Evolutionary conservation across 805 yeast genomes (phyloP).

Genomic region (Yarrowia divulgata): DNA sequence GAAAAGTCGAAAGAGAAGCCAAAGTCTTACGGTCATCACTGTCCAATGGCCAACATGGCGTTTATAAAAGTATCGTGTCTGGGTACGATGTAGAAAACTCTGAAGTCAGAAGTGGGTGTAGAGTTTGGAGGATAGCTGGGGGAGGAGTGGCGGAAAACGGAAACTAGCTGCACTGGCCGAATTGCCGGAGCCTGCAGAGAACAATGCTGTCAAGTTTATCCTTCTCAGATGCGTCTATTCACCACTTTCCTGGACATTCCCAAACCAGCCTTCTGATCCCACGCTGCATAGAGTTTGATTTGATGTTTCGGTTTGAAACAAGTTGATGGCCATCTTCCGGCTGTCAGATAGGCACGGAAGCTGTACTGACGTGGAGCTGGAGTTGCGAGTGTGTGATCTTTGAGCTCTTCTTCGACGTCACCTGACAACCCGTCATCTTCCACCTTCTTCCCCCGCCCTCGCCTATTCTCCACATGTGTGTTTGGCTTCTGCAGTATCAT

Average conservation of each 20-base stretch:
- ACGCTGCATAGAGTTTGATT: too few species aligned
- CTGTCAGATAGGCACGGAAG: too few species aligned
- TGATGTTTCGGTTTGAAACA: too few species aligned
- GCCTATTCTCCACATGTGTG: not conserved
- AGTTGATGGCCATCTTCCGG: too few species aligned
- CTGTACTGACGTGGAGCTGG: too few species aligned
- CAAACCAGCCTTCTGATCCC: too few species aligned
- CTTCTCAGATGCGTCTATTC: not conserved
- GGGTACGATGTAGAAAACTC: constrained; percentile 7
- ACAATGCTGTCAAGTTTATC: not conserved
- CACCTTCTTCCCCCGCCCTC: not conserved
- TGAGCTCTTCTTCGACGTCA: too few species aligned
- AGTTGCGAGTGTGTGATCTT: too few species aligned
- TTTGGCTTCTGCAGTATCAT: constrained; percentile 17
- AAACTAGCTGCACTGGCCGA: not conserved
- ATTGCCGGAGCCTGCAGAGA: not conserved
- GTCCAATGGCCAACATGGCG: not conserved
- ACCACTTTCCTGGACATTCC: too few species aligned
- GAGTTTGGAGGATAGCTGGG: not conserved
- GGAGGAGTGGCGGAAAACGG: not conserved
- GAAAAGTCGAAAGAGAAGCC: not conserved
- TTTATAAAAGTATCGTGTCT: not conserved
- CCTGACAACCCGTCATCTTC: too few species aligned
- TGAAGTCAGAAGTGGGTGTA: constrained; percentile 2
- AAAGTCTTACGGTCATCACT: too few species aligned